Evolutionary conservation across 2,329 filamentous ascomycete species (phyloP).

Genomic region (Colletotrichum echinochloae): DNA sequence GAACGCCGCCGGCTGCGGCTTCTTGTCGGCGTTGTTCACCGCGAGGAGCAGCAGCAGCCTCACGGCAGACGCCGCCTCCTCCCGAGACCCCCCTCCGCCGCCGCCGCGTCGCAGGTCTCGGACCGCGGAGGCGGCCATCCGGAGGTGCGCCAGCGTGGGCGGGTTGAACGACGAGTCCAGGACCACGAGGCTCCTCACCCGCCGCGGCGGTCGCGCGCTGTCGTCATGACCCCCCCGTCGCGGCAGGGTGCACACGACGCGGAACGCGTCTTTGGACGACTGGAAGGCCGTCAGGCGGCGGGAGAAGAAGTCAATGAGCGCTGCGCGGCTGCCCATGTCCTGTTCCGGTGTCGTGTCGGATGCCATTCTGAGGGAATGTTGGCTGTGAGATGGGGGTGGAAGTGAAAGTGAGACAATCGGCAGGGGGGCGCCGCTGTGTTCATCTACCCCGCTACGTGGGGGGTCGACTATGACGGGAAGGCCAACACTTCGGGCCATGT

Average conservation of each 20-base stretch:
- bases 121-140: constrained; percentile 66
- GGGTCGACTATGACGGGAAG: constrained; percentile 1
- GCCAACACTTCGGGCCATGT: not conserved
- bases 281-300: constrained; percentile 59
- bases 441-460: constrained; percentile 39
- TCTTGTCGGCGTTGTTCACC: constrained; percentile 75
- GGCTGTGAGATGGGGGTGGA: not conserved
- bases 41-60: constrained; percentile 71
- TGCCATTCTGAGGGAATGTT: constrained; percentile 4
- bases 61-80: constrained; percentile 34
- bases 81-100: not conserved
- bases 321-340: constrained; percentile 42
- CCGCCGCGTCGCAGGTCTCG: not conserved
- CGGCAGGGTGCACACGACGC: constrained; percentile 58
- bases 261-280: constrained; percentile 56
- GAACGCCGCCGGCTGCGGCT: constrained; percentile 75
- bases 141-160: constrained; percentile 70
- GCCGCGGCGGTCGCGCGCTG: constrained; percentile 20
- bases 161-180: constrained; percentile 79
- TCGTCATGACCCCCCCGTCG: constrained; percentile 31
- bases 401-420: constrained; percentile 10
- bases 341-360: not conserved
- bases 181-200: constrained; percentile 59
- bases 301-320: constrained; percentile 56
- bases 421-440: not conserved